phyloP scores from a whole-genome alignment of 148 eudicot genomes.

The Linanthus parryae region DNA sequence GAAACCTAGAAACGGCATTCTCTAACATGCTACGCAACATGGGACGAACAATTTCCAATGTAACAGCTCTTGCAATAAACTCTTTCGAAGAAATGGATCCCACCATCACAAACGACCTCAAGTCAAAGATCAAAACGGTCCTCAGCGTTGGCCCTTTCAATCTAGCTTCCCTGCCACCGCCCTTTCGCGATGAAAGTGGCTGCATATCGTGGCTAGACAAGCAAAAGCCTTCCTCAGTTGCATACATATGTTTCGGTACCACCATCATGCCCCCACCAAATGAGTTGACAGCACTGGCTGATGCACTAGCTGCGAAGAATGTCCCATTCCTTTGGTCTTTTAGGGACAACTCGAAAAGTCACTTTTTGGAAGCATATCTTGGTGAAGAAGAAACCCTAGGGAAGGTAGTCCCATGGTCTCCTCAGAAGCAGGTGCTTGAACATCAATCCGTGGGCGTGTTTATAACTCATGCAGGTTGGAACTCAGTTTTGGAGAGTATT shows the following conservation, averaged over 20 bases:
- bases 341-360: constrained; percentile 15
- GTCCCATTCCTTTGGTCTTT: constrained; percentile 66
- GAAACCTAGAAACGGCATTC: constrained; percentile 17
- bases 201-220: constrained; percentile 54
- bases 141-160: constrained; percentile 39
- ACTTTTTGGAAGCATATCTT: constrained; percentile 37
- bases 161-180: constrained; percentile 11
- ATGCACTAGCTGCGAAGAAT: constrained; percentile 29
- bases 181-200: constrained; percentile 15
- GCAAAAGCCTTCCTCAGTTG: constrained; percentile 25
- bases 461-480: constrained; percentile 79
- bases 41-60: constrained; percentile 22
- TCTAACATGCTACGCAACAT: constrained; percentile 23
- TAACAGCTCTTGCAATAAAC: constrained; percentile 32
- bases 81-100: constrained; percentile 46
- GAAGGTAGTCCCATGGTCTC: constrained; percentile 66
- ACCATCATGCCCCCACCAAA: constrained; percentile 24
- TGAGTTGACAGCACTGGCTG: constrained; percentile 40
- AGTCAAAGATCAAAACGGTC: constrained; percentile 23
- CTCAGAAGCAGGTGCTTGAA: constrained; percentile 45
- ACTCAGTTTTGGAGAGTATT: constrained; percentile 61
- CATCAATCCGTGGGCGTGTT: constrained; percentile 48
- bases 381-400: constrained; percentile 36
- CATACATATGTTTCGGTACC: constrained; percentile 69
- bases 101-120: constrained; percentile 18